Conservation (phyloP, 2,329 filamentous ascomycete genomes). For the Cordyceps javanica region DNA sequence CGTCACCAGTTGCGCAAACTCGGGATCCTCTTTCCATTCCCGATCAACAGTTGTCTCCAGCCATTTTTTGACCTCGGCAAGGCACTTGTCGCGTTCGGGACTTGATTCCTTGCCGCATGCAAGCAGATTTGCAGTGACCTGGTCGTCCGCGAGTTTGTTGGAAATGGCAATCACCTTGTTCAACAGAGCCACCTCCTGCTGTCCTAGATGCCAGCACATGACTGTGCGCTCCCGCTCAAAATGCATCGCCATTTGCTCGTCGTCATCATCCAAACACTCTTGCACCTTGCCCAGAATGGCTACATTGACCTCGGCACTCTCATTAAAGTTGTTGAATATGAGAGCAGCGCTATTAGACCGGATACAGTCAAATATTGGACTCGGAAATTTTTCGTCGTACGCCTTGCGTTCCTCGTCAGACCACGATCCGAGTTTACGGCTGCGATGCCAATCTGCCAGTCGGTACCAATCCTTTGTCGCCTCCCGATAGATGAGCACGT, state of each 20-base stretch:
- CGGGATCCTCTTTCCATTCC: background rate
- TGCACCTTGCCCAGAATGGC: background rate
- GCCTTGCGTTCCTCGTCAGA: conserved; percentile 14
- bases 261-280: background rate
- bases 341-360: conserved; percentile 14
- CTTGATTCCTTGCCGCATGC: background rate
- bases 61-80: background rate
- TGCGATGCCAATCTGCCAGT: conserved; percentile 18
- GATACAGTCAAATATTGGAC: conserved; percentile 16
- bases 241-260: background rate
- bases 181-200: background rate
- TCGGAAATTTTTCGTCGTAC: conserved; percentile 12
- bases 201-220: conserved; percentile 1
- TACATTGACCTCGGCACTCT: background rate
- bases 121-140: background rate
- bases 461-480: conserved; percentile 16
- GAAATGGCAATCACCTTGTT: conserved; percentile 4
- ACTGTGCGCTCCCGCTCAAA: conserved; percentile 3
- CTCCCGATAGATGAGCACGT: conserved; percentile 14
- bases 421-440: conserved; percentile 16
- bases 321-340: conserved; percentile 10
- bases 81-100: background rate
- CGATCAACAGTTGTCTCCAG: background rate
- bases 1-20: background rate
- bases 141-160: background rate